Evolutionary conservation across 495 filamentous ascomycete genomes (phyloP).

Genomic region (Chaetomium cochliodes): DNA sequence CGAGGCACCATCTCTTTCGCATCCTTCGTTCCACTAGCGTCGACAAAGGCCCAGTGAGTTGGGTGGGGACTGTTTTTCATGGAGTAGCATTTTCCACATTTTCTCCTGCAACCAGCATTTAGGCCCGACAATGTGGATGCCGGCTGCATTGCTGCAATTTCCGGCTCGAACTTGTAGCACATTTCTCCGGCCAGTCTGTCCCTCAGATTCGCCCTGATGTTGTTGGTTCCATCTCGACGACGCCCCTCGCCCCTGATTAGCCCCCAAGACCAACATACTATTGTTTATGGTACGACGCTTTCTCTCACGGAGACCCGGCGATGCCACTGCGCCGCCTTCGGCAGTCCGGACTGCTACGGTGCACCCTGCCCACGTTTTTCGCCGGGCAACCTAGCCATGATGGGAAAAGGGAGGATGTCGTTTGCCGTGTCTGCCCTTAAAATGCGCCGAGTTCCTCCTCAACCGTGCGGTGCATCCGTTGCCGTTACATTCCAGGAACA

Average conservation of each 20-base stretch:
- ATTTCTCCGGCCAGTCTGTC: not conserved
- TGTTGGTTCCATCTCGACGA: not conserved
- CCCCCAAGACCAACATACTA: too few relatives aligned
- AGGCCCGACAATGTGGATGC: not conserved
- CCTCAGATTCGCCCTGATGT: too few relatives aligned
- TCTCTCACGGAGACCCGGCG: not conserved
- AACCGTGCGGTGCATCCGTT: constrained; percentile 4
- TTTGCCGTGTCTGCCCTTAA: not conserved
- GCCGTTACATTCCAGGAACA: not conserved
- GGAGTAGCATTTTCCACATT: not conserved
- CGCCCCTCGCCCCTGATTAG: not conserved
- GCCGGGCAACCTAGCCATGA: not conserved
- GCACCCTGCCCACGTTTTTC: constrained; percentile 5
- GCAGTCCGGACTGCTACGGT: not conserved
- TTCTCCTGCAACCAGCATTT: not conserved
- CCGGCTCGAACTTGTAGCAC: not conserved
- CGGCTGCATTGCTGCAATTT: constrained; percentile 2
- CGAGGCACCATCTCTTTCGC: not conserved
- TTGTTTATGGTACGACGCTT: not conserved
- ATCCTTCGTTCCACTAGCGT: constrained; percentile 7
- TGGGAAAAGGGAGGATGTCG: not conserved
- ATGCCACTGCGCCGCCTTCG: not conserved
- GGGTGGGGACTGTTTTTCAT: not conserved
- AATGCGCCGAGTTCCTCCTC: not conserved
- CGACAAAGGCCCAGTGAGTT: not conserved